Evolutionary conservation across 2,329 filamentous ascomycete genomes (phyloP).

Genomic region (Trichoderma afroharzianum): DNA sequence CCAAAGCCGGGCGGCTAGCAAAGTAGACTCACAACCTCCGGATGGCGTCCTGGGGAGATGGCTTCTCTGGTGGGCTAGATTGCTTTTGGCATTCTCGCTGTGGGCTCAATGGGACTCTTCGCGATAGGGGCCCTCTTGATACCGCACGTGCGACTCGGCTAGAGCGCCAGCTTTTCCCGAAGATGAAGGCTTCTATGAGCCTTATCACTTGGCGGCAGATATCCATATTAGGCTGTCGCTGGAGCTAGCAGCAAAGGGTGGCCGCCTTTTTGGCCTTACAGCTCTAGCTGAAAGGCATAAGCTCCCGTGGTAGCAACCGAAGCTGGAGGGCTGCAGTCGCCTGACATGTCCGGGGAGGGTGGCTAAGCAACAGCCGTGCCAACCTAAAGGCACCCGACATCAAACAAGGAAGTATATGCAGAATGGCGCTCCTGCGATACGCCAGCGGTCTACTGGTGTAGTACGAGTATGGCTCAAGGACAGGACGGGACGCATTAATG

Average conservation of each 20-base stretch:
- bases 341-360: slow-evolving; percentile 13
- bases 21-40: slow-evolving; percentile 10
- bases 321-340: slow-evolving; percentile 14
- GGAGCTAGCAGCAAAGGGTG: not conserved
- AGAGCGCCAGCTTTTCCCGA: not conserved
- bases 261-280: slow-evolving; percentile 2
- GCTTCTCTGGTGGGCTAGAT: not conserved
- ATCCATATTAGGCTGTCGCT: not conserved
- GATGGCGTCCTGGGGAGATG: slow-evolving; percentile 9
- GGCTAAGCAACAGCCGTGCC: slow-evolving; percentile 6
- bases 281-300: slow-evolving; percentile 14
- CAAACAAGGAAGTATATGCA: not conserved
- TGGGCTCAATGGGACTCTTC: not conserved
- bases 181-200: not conserved
- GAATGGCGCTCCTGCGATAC: not conserved
- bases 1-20: slow-evolving; percentile 5
- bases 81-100: not conserved
- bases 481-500: not conserved
- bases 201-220: not conserved
- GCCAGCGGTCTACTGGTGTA: not conserved
- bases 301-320: slow-evolving; percentile 15
- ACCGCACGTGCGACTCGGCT: slow-evolving; percentile 9
- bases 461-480: not conserved
- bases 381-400: not conserved
- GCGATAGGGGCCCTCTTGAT: slow-evolving; percentile 1